Evolutionary conservation across 768 basidiomycete genomes (phyloP).

Genomic region (Lentinula lateritia): DNA sequence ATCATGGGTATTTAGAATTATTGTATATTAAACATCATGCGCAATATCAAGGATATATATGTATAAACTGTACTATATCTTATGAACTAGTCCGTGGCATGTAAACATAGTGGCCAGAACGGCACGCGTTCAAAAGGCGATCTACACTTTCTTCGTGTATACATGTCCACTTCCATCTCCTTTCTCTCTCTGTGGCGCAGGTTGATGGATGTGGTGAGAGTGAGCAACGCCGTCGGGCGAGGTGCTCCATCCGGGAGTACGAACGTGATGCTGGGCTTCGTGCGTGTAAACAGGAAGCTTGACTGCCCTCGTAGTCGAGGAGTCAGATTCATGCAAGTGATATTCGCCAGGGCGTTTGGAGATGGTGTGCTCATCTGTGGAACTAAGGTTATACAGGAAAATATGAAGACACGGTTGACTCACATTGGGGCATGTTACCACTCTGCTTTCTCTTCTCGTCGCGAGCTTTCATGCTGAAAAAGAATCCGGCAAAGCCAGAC

Average conservation of each 20-base stretch:
- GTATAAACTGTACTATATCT: too few relatives aligned
- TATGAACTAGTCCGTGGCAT: too few relatives aligned
- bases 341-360: background rate
- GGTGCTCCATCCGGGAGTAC: background rate
- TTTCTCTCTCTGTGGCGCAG: background rate
- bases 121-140: background rate
- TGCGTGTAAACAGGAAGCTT: background rate
- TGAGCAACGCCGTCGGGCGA: background rate
- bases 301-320: background rate
- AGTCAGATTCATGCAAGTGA: background rate
- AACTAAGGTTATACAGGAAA: too few relatives aligned
- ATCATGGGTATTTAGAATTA: too few relatives aligned
- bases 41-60: too few relatives aligned
- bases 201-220: slow-evolving; percentile 2
- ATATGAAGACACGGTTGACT: background rate
- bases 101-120: background rate
- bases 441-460: background rate
- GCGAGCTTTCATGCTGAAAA: background rate
- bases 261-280: slow-evolving; percentile 1
- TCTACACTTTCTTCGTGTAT: slow-evolving; percentile 1
- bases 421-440: background rate
- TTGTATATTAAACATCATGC: too few relatives aligned
- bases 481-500: background rate
- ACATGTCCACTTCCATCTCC: slow-evolving; percentile 1
- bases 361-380: background rate